Evolutionary conservation across 139 green algal genomes (phyloP), one percentile per base, ranked within the genome.

Genomic region (Pseudopediastrum boryanum): DNA sequence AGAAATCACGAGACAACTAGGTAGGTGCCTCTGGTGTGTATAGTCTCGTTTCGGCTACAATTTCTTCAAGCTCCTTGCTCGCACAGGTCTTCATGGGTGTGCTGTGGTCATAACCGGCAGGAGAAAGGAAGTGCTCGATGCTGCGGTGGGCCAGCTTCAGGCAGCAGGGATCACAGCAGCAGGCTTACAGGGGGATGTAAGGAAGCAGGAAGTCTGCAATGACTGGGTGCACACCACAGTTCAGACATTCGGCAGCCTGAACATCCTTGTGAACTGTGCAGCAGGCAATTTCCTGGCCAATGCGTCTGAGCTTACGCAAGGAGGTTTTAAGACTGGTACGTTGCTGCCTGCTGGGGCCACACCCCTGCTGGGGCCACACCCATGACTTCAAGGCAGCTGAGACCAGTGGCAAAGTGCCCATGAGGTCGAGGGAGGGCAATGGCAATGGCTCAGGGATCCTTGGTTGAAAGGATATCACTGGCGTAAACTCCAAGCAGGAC

Each of bases 181-280:
- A 9, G 84, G 79, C 6, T 70, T 92, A 50, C 87, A 95, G 83
- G 95, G 95, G 0, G 95, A 99, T 78, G 95, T 99, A 33, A 83
- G 95, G 10, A 87, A 86, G 50, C 67, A 84, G 5, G 87, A 91
- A 2, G 83, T 94, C n/a, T 96, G 91, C 43, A 79, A 90, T 41
- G 51, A 78, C 21, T 94, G 87, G 82, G 84, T 90, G n/a, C 25
- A 69, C 6, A 69, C 85, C 12, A 80, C 84, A 0, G 69, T 86
- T 6, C 19, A 67, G 5, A 50, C 69, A 35, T 93, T 90, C 66
- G 89, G 88, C 7, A 27, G 79, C 7, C 73, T 99, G 2, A 85
- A 97, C 88, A 93, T 99, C 65, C 86, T 99, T 31, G 89, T 99
- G 54, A 99, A 99, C 83, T 96, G 93, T 69, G 95, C 95, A 19